Evolutionary conservation across 805 yeast genomes (phyloP).

Genomic region (Lachancea mirantina): DNA sequence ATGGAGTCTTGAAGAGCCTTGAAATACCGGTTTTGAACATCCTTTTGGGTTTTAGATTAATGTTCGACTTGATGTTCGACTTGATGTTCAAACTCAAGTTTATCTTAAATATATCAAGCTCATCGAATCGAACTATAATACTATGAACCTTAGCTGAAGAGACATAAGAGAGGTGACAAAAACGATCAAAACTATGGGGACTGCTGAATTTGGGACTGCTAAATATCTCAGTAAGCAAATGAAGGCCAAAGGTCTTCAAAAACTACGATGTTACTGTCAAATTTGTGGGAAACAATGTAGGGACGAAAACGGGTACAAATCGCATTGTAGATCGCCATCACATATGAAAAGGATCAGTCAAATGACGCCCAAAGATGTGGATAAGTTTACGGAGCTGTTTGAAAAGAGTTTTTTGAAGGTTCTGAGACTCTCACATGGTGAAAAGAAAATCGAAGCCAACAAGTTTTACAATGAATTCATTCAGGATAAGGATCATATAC

Average conservation of each 20-base stretch:
- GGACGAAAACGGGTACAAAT: constrained; percentile 91
- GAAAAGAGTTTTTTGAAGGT: constrained; percentile 55
- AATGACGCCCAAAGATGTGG: constrained; percentile 43
- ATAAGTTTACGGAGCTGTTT: constrained; percentile 54
- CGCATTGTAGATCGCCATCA: constrained; percentile 77
- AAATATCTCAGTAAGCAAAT: constrained; percentile 67
- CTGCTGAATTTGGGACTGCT: constrained; percentile 59
- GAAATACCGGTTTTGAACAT: too few species aligned
- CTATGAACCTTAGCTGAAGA: too few species aligned
- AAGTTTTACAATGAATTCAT: constrained; percentile 87
- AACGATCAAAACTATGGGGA: too few species aligned
- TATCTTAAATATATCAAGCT: too few species aligned
- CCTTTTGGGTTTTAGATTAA: too few species aligned
- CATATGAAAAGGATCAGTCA: constrained; percentile 56
- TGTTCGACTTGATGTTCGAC: too few species aligned
- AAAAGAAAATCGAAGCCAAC: constrained; percentile 72
- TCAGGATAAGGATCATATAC: constrained; percentile 73
- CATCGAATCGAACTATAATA: too few species aligned
- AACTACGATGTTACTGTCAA: constrained; percentile 83
- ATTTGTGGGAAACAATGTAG: constrained; percentile 89
- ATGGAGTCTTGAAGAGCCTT: too few species aligned
- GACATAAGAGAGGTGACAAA: too few species aligned
- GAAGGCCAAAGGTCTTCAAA: constrained; percentile 79
- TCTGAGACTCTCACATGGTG: constrained; percentile 67
- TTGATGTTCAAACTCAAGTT: too few species aligned